phyloP scores from a whole-genome alignment of 208 protist species.

The Acanthamoeba royreba region DNA sequence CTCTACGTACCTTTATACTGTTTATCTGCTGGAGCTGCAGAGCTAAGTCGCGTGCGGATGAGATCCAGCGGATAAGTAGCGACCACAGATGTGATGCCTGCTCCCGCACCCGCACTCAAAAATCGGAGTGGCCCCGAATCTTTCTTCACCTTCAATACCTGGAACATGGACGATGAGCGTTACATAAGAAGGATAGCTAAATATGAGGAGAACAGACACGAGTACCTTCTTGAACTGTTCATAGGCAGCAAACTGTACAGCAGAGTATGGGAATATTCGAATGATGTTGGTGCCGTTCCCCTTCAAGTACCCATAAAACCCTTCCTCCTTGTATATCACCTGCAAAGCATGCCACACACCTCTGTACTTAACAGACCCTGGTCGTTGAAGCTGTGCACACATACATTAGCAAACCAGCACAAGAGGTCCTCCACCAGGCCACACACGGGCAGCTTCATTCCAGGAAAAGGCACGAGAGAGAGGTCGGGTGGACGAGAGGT shows the following conservation, averaged over 20 bases:
- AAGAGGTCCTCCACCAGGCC: too few species aligned
- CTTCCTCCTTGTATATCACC: slow-evolving; percentile 85
- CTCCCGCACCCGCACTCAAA: slow-evolving; percentile 83
- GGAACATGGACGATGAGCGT: slow-evolving; percentile 62
- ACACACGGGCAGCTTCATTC: neutral
- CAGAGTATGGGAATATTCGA: slow-evolving; percentile 90
- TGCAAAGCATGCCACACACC: slow-evolving; percentile 76
- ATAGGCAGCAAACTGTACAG: slow-evolving; percentile 90
- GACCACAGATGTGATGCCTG: slow-evolving; percentile 87
- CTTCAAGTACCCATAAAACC: slow-evolving; percentile 86
- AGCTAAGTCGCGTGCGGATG: slow-evolving; percentile 88
- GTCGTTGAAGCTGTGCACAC: slow-evolving; percentile 10
- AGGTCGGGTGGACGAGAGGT: neutral
- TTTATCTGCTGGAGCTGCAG: slow-evolving; percentile 71
- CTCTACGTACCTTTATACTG: slow-evolving; percentile 35
- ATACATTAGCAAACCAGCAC: too few species aligned
- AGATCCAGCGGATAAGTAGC: slow-evolving; percentile 92
- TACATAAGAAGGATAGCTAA: neutral
- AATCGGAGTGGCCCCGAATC: slow-evolving; percentile 27
- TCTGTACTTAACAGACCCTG: neutral
- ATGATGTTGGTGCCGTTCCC: slow-evolving; percentile 95
- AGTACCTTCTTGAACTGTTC: slow-evolving; percentile 86
- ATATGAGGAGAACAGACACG: neutral
- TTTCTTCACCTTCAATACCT: slow-evolving; percentile 33
- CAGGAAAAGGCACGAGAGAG: neutral